Evolutionary conservation across 1,284 basidiomycete species (phyloP), one percentile per base, ranked within the genome.

Genomic region (Marasmius tenuissimus): DNA sequence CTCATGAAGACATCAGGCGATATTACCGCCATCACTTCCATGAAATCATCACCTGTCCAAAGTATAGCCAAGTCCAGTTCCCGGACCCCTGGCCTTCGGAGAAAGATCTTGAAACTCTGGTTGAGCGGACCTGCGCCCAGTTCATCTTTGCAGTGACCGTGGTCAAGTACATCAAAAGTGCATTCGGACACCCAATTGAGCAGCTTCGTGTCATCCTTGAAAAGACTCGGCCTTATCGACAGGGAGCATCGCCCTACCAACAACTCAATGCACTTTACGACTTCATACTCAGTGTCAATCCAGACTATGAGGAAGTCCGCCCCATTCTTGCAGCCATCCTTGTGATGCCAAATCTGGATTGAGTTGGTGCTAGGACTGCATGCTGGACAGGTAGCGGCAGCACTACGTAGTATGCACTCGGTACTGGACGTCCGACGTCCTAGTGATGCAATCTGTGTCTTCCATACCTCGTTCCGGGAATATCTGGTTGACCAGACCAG

Each of bases 141-240:
- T 65, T 65, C 53, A 65, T 65, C 34, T 65, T 52, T 37, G 57
- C 58, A 20, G 55, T 58, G n/a, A 65, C 63, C 11, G 58, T 59
- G 11, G n/a, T 62, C 10, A 62, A 62, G 38, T 65, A 51, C n/a
- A 50, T 65, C 35, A 40, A 39, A 14, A 49, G 57, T 14, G 47
- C 49, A 35, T n/a, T 34, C 35, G 11, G 22, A 12, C 22, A 53
- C 18, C 63, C 63, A 2, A 14, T 45, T 7, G 56, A 53, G 35
- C 63, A 52, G 40, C 51, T 64, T 35, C 11, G 50, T 14, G 12
- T 59, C 4, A 47, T 64, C 18, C 45, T 64, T 16, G 33, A 35
- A 8, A 20, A 27, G 4, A 27, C 4, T 51, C 27, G 2, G 47
- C 7, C n/a, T 11, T 7, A 2, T 22, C n/a, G 35, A 59, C 49